Conservation (phyloP, 2,329 filamentous ascomycete genomes). For the Aspergillus ochraceoroseus region DNA sequence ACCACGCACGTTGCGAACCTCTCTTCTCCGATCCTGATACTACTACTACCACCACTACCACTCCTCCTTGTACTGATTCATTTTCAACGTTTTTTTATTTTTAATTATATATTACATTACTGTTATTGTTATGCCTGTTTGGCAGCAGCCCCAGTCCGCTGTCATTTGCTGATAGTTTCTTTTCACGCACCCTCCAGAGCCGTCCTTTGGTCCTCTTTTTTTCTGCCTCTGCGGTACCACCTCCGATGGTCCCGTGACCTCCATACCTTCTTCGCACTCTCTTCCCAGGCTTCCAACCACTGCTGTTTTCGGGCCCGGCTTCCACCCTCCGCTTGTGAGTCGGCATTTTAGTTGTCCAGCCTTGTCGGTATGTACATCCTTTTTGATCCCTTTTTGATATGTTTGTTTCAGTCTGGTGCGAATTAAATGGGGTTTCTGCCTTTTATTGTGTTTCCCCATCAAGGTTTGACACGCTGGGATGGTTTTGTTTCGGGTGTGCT, state of each 20-base stretch:
- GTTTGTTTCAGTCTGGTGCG: background rate
- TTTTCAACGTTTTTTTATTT: constrained; percentile 1
- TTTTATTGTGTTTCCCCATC: constrained; percentile 8
- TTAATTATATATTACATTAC: no score
- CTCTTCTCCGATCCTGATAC: constrained; percentile 9
- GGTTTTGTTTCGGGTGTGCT: constrained; percentile 16
- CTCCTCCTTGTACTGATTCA: constrained; percentile 6
- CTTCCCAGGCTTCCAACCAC: constrained; percentile 30
- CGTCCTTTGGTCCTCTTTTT: constrained; percentile 6
- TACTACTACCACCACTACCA: no score
- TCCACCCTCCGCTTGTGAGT: constrained; percentile 37
- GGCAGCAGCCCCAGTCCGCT: constrained; percentile 2
- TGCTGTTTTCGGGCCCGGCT: constrained; percentile 38
- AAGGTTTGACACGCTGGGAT: constrained; percentile 19
- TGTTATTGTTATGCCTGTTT: constrained; percentile 9
- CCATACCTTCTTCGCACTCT: constrained; percentile 20
- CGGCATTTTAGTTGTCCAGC: constrained; percentile 39
- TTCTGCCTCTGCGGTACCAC: constrained; percentile 17
- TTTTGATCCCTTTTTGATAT: constrained; percentile 13
- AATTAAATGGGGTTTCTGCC: constrained; percentile 1
- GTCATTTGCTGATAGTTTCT: constrained; percentile 16
- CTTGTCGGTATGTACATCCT: constrained; percentile 40
- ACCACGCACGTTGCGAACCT: constrained; percentile 19
- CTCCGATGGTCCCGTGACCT: constrained; percentile 29
- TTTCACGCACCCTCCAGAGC: constrained; percentile 3